Evolutionary conservation across 768 basidiomycete species (phyloP).

Genomic region (Xanthoconium stramineum): DNA sequence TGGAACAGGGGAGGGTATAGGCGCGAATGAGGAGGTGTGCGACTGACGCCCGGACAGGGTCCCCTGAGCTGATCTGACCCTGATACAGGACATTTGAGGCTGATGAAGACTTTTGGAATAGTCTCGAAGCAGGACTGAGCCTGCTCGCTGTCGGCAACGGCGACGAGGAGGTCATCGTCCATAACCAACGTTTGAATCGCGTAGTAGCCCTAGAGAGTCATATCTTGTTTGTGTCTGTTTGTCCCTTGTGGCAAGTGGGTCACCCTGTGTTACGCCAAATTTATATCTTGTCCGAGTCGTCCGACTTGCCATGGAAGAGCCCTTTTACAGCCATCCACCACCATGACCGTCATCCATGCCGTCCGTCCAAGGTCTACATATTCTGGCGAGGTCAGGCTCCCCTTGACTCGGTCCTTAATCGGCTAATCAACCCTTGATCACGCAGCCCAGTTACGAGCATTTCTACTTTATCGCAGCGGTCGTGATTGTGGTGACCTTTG

Average conservation of each 20-base stretch:
- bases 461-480: slow-evolving; percentile 23
- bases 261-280: not conserved
- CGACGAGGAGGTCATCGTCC: slow-evolving; percentile 35
- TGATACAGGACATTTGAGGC: slow-evolving; percentile 36
- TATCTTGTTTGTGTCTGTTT: slow-evolving; percentile 21
- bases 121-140: slow-evolving; percentile 31
- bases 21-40: slow-evolving; percentile 64
- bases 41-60: slow-evolving; percentile 58
- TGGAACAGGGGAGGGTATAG: slow-evolving; percentile 70
- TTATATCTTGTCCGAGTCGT: not conserved
- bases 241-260: slow-evolving; percentile 20
- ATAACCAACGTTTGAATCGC: slow-evolving; percentile 17
- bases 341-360: slow-evolving; percentile 8
- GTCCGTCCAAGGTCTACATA: slow-evolving; percentile 1
- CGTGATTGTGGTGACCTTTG: slow-evolving; percentile 10
- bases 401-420: not conserved
- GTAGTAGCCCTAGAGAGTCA: not conserved
- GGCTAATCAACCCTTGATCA: not conserved
- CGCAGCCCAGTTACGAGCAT: slow-evolving; percentile 21
- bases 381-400: slow-evolving; percentile 13
- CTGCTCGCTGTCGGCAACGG: slow-evolving; percentile 32
- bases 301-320: not conserved
- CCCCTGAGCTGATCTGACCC: slow-evolving; percentile 33
- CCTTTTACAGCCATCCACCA: not conserved
- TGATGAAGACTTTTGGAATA: slow-evolving; percentile 30